These are phyloP conservation scores for Debaryomyces maramus DNA, from an alignment of 805 yeast species.

Conservation along the genomic window DNA sequence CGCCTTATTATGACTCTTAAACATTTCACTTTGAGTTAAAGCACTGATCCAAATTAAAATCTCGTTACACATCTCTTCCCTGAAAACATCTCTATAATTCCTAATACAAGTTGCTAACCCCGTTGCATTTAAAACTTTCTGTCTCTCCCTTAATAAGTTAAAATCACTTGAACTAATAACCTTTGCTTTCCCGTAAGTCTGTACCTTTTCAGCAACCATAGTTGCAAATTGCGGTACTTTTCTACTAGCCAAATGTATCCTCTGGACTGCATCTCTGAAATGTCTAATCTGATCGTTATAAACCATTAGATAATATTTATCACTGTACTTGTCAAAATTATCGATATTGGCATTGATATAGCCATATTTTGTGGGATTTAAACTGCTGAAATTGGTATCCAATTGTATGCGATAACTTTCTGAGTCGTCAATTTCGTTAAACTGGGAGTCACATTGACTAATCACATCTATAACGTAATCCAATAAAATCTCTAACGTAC, in stretches of 20 bases:
- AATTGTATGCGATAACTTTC: constrained; percentile 22
- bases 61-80: constrained; percentile 80
- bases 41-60: constrained; percentile 66
- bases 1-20: constrained; percentile 46
- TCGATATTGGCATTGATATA: constrained; percentile 26
- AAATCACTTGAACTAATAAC: constrained; percentile 60
- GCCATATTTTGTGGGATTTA: constrained; percentile 46
- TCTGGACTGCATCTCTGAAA: constrained; percentile 66
- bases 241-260: constrained; percentile 63
- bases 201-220: constrained; percentile 68
- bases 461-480: constrained; percentile 66
- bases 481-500: constrained; percentile 47
- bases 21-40: constrained; percentile 53
- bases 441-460: constrained; percentile 47
- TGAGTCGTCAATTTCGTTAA: constrained; percentile 26
- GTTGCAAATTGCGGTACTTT: constrained; percentile 64
- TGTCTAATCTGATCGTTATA: constrained; percentile 84
- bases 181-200: constrained; percentile 65
- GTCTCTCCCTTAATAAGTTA: constrained; percentile 50
- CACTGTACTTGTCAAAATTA: constrained; percentile 36
- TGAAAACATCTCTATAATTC: constrained; percentile 64
- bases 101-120: constrained; percentile 69
- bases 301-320: constrained; percentile 54
- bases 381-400: constrained; percentile 30
- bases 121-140: constrained; percentile 56